phyloP scores from a whole-genome alignment of 306 rosid genomes.

The Vigna angularis region DNA sequence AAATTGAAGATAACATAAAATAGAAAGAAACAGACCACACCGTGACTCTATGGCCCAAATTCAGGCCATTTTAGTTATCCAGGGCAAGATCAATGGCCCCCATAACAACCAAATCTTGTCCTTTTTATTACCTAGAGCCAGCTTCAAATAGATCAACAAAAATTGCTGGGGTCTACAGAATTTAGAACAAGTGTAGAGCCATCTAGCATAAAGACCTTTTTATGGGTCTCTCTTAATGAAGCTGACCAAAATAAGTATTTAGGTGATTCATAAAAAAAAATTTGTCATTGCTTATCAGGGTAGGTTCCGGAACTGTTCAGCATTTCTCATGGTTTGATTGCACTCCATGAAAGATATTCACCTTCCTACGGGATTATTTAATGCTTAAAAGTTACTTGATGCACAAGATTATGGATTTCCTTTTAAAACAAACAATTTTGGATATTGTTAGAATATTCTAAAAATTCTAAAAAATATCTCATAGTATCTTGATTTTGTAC shows the following conservation, averaged over 20 bases:
- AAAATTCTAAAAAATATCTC: background rate
- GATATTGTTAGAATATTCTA: background rate
- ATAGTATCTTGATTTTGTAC: background rate
- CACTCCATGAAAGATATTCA: background rate
- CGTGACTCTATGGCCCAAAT: slow-evolving; percentile 16
- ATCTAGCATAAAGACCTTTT: slow-evolving; percentile 8
- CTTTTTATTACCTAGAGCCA: background rate
- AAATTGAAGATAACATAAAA: slow-evolving; percentile 16
- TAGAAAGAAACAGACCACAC: slow-evolving; percentile 14
- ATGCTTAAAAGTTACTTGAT: background rate
- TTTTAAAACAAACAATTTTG: background rate
- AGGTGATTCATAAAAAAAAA: background rate
- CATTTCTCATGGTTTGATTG: background rate
- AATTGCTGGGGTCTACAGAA: background rate
- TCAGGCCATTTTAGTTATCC: background rate
- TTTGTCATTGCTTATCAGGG: slow-evolving; percentile 7
- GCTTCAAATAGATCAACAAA: background rate
- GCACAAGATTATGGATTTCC: slow-evolving; percentile 2
- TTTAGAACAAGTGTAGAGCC: background rate
- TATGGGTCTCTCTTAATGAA: background rate
- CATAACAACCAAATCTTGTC: slow-evolving; percentile 32
- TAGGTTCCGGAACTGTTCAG: background rate
- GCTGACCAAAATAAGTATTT: background rate
- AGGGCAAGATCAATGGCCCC: slow-evolving; percentile 7
- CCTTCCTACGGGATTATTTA: background rate